phyloP scores from a whole-genome alignment of 192 early-diverging fungal species.

The Pilaira anomala region DNA sequence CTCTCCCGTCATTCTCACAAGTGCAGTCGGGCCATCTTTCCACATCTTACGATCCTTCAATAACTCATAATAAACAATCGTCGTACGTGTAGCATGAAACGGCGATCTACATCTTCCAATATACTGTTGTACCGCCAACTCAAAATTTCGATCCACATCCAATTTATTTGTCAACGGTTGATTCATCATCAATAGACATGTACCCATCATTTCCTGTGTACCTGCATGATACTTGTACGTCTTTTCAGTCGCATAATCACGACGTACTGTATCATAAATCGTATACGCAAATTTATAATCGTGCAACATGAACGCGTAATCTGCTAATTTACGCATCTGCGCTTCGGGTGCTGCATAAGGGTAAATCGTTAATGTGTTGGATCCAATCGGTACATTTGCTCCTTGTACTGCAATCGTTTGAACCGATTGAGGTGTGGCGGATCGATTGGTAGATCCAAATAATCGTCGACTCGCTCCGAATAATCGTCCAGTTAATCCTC shows the following conservation, averaged over 20 bases:
- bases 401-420: slow-evolving; percentile 37
- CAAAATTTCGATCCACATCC: slow-evolving; percentile 62
- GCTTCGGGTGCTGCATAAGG: slow-evolving; percentile 82
- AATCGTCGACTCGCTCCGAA: slow-evolving; percentile 81
- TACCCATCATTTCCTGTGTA: slow-evolving; percentile 87
- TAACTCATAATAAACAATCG: slow-evolving; percentile 79
- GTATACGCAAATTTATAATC: slow-evolving; percentile 88
- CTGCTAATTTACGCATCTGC: slow-evolving; percentile 86
- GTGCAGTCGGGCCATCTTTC: slow-evolving; percentile 62
- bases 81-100: slow-evolving; percentile 69
- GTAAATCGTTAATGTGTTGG: slow-evolving; percentile 44
- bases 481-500: slow-evolving; percentile 86
- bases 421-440: slow-evolving; percentile 39
- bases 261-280: slow-evolving; percentile 86
- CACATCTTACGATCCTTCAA: slow-evolving; percentile 68
- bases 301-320: slow-evolving; percentile 95
- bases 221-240: slow-evolving; percentile 77
- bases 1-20: slow-evolving; percentile 73
- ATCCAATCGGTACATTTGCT: slow-evolving; percentile 34
- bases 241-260: slow-evolving; percentile 80
- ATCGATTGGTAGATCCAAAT: slow-evolving; percentile 63
- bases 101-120: slow-evolving; percentile 51
- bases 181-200: slow-evolving; percentile 72
- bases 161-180: slow-evolving; percentile 44
- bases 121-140: slow-evolving; percentile 74